A percentile compares a stretch with the other conserved stretches of the same genome.
These are phyloP conservation scores for Nemania sp. DNA, from an alignment of 2,329 filamentous ascomycete species.

Conservation along the genomic window DNA sequence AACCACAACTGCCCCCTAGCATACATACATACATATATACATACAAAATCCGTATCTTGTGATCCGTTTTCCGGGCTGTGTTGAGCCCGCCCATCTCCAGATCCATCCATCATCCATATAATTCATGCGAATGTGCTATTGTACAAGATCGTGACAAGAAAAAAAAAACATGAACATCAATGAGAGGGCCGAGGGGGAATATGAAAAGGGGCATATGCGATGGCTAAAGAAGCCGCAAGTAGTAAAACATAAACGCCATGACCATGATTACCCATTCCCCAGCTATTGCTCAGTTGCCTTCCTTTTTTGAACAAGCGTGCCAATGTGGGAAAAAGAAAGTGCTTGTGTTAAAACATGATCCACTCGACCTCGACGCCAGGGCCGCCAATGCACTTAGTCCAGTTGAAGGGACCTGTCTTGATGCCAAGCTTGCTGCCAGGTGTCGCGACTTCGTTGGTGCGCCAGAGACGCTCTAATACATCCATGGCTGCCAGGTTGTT, in stretches of 20 bases:
- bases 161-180: slow-evolving; percentile 14
- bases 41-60: slow-evolving; percentile 25
- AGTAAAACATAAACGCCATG: slow-evolving; percentile 18
- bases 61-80: slow-evolving; percentile 20
- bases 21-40: slow-evolving; percentile 20
- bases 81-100: slow-evolving; percentile 13
- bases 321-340: background rate
- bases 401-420: slow-evolving; percentile 59
- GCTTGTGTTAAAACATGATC: slow-evolving; percentile 62
- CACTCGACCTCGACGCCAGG: slow-evolving; percentile 64
- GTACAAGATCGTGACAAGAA: slow-evolving; percentile 23
- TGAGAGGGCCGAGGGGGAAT: slow-evolving; percentile 7
- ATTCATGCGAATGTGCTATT: slow-evolving; percentile 26
- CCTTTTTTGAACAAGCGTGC: slow-evolving; percentile 23
- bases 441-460: slow-evolving; percentile 43
- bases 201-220: slow-evolving; percentile 9
- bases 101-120: slow-evolving; percentile 25
- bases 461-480: slow-evolving; percentile 84
- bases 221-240: slow-evolving; percentile 1
- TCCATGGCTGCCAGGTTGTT: slow-evolving; percentile 89
- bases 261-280: slow-evolving; percentile 18
- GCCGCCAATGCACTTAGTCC: slow-evolving; percentile 61
- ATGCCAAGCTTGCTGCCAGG: slow-evolving; percentile 43
- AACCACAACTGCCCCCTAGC: slow-evolving; percentile 10
- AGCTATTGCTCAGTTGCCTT: slow-evolving; percentile 16